Evolutionary conservation across 2,329 filamentous ascomycete genomes (phyloP), one percentile per base, ranked within the genome.

Genomic region (Aureobasidium sp.): DNA sequence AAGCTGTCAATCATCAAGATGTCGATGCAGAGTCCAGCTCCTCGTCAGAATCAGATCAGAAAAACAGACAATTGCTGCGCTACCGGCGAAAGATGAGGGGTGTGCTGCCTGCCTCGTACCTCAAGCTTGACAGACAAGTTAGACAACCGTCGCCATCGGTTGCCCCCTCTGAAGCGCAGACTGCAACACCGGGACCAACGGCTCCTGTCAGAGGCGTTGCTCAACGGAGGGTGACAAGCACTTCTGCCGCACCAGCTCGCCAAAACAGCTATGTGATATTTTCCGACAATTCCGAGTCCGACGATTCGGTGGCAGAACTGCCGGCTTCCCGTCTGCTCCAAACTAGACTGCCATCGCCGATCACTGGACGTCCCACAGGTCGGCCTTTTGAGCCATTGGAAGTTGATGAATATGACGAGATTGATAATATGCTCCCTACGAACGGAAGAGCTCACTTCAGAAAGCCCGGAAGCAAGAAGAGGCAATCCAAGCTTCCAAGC

Each of bases 61-160:
- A 67, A 30, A 69, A 73, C 16, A 65, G 62, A 6, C 71, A 68
- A 11, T 60, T 79, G 13, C 67, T 66, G 47, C 66, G 70, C 37
- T 74, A 75, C 44, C 68, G 71, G 10, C 76, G 71, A 59, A 74
- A 73, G 41, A 80, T 80, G 51, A 77, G 71, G 68, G 78, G 78
- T 13, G 78, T 80, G 8, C 67, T 81, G 21, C 78, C 78, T 30
- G 78, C 78, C 34, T 80, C 78, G 1, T 80, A 78, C 77, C 66
- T 81, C 55, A 77, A 74, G 55, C 73, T 80, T 32, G 78, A 80
- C 63, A 68, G 70, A n/a, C 71, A 76, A 42, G 64, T 67, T 16
- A 32, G 62, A 57, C 62, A 34, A 27, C 47, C 51, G 29, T 49
- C 62, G 8, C 50, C 61, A 34, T 57, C 53, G 5, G 10, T n/a